Base-by-base conservation (phyloP, 2,329 filamentous ascomycete species). In the Gremmenia infestans region DNA sequence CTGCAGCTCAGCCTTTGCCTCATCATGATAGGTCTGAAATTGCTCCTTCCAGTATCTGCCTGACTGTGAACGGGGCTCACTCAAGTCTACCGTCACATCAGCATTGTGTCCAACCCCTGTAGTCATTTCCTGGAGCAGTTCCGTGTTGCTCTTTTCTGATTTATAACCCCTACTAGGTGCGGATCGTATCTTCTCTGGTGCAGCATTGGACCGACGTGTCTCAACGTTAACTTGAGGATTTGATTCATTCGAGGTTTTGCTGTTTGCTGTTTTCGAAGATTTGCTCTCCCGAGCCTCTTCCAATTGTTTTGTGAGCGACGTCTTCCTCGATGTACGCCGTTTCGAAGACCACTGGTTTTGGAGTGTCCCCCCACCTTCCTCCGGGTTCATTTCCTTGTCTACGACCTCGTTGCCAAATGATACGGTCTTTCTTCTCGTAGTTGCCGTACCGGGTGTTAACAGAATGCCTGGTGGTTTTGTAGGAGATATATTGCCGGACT, bases 21-120 rank as follows among this genome's bases (percentile, higher is more conserved):
- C 86, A 46, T 82, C 78, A 49, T 89, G 84, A 66, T 92, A 93
- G 53, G 78, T 81, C 62, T 89, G 81, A 65, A 88, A 92, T 67
- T 91, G 82, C 23, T 82, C 79, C 72, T 92, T 92, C 89, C 89
- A 93, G 71, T 88, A 91, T 64, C 81, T 84, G 6, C 88, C 88
- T 4, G 88, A 91, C 57, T 87, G 81, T 2, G 88, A 90, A 60
- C 85, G 81, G 6, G 89, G 88, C 65, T 89, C 85, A 60, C 87
- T 86, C 49, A 90, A 73, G 65, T 91, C 88, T 48, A 86, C 72
- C 0, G 87, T 90, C 55, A 85, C 73, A 63, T 91, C 86, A 53
- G 79, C 76, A 51, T 82, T 80, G 62, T 72, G 74, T 28, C 62
- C 55, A 36, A 72, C 68, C 39, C 72, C 72, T n/a, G 54, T 28